These are phyloP conservation scores for Lipomyces kockii DNA, from an alignment of 805 yeast species.

Conservation along the genomic window DNA sequence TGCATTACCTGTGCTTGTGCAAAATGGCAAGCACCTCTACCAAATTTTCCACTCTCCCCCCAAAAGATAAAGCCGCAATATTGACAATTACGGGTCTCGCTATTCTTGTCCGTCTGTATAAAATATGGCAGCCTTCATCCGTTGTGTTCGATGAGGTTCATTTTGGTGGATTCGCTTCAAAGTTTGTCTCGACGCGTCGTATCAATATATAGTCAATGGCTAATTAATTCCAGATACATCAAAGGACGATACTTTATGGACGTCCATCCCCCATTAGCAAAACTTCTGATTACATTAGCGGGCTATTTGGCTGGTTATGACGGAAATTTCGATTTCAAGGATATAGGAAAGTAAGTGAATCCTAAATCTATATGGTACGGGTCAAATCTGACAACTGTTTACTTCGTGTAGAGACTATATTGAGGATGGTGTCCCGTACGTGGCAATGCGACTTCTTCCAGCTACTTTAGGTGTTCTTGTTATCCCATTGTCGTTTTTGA, in stretches of 20 bases:
- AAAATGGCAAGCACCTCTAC: slow-evolving; percentile 12
- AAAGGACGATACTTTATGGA: slow-evolving; percentile 68
- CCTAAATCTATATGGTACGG: not conserved
- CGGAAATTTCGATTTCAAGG: slow-evolving; percentile 51
- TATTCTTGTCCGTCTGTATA: slow-evolving; percentile 60
- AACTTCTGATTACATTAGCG: slow-evolving; percentile 60
- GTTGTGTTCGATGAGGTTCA: slow-evolving; percentile 94
- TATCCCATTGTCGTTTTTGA: slow-evolving; percentile 58
- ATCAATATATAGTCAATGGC: not conserved
- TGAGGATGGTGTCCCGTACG: slow-evolving; percentile 53
- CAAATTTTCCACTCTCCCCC: slow-evolving; percentile 30
- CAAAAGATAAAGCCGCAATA: slow-evolving; percentile 30
- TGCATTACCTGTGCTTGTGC: not conserved
- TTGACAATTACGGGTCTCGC: slow-evolving; percentile 55
- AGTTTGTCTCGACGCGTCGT: slow-evolving; percentile 55
- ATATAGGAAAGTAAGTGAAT: slow-evolving; percentile 49
- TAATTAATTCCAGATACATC: slow-evolving; percentile 47
- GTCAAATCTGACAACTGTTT: not conserved
- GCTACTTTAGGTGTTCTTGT: slow-evolving; percentile 60
- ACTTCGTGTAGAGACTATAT: slow-evolving; percentile 43
- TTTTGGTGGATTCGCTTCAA: slow-evolving; percentile 94
- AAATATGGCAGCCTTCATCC: slow-evolving; percentile 69
- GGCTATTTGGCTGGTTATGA: slow-evolving; percentile 60
- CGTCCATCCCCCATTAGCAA: slow-evolving; percentile 74
- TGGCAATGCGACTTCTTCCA: slow-evolving; percentile 61